Evolutionary conservation across 2,329 filamentous ascomycete species (phyloP).

Genomic region (Exophiala phaeomuriformis): DNA sequence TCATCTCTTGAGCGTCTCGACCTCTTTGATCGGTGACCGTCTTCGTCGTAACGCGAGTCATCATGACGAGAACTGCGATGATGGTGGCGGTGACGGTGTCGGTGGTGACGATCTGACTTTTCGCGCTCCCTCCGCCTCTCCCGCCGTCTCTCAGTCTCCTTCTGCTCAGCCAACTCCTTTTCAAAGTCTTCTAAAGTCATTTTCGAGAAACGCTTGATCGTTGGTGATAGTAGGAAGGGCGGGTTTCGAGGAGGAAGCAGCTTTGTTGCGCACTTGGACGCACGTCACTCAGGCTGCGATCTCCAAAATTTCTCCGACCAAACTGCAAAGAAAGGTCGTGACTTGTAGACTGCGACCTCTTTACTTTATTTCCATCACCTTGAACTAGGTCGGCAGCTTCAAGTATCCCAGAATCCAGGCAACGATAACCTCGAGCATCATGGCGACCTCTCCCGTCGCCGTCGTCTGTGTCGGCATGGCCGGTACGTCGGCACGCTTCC

Average conservation of each 20-base stretch:
- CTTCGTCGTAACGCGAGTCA: conserved; percentile 46
- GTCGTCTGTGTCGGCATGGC: conserved; percentile 98
- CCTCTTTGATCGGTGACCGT: conserved; percentile 41
- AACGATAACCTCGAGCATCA: conserved; percentile 27
- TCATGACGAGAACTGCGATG: conserved; percentile 35
- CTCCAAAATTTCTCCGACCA: conserved; percentile 13
- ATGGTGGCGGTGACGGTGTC: conserved; percentile 28
- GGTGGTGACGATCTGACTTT: conserved; percentile 31
- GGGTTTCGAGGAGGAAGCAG: background rate
- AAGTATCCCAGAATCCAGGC: background rate
- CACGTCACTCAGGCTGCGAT: conserved; percentile 5
- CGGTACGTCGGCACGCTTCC: conserved; percentile 45
- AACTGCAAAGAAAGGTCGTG: background rate
- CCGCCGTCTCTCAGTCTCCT: conserved; percentile 31
- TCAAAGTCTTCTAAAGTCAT: conserved; percentile 70
- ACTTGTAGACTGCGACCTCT: background rate
- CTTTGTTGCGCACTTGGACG: background rate
- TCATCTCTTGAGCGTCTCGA: conserved; percentile 38
- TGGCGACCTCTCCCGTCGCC: conserved; percentile 57
- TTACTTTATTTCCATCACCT: background rate
- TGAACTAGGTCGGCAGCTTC: background rate
- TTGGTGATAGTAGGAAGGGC: background rate
- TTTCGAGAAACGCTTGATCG: background rate
- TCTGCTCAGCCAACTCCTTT: conserved; percentile 55
- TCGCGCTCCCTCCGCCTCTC: conserved; percentile 38